These are phyloP conservation scores for Dipodascopsis tothii DNA, from an alignment of 805 yeast genomes.

Conservation along the genomic window DNA sequence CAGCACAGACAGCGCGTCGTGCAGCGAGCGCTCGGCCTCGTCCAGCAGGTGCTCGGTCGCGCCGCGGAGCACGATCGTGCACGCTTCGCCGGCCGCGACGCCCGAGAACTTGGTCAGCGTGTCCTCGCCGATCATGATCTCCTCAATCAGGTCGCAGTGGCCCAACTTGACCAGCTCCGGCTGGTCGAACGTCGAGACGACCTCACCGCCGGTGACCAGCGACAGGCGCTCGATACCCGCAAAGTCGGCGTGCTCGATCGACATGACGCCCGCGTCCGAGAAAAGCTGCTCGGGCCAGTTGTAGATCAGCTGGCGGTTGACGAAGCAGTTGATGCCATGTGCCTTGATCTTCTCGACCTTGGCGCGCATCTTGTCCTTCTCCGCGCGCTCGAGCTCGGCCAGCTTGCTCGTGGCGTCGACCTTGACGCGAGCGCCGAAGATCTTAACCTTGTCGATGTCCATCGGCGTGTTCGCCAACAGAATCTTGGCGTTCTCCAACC, in stretches of 20 bases:
- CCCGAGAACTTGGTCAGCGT: constrained; percentile 89
- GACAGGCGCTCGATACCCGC: constrained; percentile 97
- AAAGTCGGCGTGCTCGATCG: constrained; percentile 96
- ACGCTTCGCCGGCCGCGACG: constrained; percentile 89
- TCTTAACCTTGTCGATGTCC: constrained; percentile 96
- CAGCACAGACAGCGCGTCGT: constrained; percentile 90
- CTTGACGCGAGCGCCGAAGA: constrained; percentile 95
- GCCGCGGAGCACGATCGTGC: constrained; percentile 91
- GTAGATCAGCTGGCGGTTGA: constrained; percentile 92
- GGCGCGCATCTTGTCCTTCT: constrained; percentile 74
- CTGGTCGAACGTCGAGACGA: constrained; percentile 88
- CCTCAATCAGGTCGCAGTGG: constrained; percentile 82
- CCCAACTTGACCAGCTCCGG: constrained; percentile 85
- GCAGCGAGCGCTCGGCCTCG: constrained; percentile 94
- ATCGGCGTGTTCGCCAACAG: constrained; percentile 84
- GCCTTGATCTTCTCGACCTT: constrained; percentile 85
- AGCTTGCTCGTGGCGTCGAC: constrained; percentile 91
- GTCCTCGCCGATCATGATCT: constrained; percentile 87
- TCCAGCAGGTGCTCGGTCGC: constrained; percentile 95
- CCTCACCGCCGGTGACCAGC: constrained; percentile 96
- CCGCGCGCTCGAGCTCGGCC: constrained; percentile 91
- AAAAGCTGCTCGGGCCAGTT: constrained; percentile 97
- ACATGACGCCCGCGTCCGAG: constrained; percentile 76
- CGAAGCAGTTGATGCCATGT: constrained; percentile 81
- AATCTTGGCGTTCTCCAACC: constrained; percentile 71